Evolutionary conservation across 371 early-diverging fungal species (phyloP).

Genomic region (Rhizopus delemar): DNA sequence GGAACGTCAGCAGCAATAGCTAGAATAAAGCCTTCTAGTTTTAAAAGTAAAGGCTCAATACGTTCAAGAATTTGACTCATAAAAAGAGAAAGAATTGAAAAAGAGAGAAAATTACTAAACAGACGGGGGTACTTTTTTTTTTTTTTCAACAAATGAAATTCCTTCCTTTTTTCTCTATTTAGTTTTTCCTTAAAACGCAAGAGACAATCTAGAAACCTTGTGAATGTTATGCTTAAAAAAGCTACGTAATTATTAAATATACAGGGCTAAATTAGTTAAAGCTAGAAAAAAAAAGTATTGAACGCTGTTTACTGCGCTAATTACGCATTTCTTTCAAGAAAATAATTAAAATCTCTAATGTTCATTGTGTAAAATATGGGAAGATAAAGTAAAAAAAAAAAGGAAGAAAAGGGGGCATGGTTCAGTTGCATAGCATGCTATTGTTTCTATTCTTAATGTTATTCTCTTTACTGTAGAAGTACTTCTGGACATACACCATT

Average conservation of each 20-base stretch:
- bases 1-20: slow-evolving; percentile 58
- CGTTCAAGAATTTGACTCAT: slow-evolving; percentile 7
- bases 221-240: too few relatives aligned
- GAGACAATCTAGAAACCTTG: background rate
- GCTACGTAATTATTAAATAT: too few relatives aligned
- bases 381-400: background rate
- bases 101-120: background rate
- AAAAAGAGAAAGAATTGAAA: slow-evolving; percentile 1
- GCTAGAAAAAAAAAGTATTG: too few relatives aligned
- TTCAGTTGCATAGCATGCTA: too few relatives aligned
- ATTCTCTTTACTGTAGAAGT: too few relatives aligned
- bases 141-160: background rate
- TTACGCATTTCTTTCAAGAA: too few relatives aligned
- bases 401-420: background rate
- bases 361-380: background rate
- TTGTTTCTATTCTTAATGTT: too few relatives aligned
- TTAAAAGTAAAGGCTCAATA: slow-evolving; percentile 31
- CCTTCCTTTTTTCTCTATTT: slow-evolving; percentile 3
- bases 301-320: too few relatives aligned
- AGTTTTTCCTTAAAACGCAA: background rate
- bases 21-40: slow-evolving; percentile 38
- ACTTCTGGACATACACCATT: too few relatives aligned
- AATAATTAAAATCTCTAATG: too few relatives aligned
- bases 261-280: too few relatives aligned
- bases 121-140: background rate